A percentile compares a stretch with the other conserved stretches of the same genome.
Evolutionary conservation across 106 monocot genomes (phyloP).

Genomic region (Dendrobium huoshanense): DNA sequence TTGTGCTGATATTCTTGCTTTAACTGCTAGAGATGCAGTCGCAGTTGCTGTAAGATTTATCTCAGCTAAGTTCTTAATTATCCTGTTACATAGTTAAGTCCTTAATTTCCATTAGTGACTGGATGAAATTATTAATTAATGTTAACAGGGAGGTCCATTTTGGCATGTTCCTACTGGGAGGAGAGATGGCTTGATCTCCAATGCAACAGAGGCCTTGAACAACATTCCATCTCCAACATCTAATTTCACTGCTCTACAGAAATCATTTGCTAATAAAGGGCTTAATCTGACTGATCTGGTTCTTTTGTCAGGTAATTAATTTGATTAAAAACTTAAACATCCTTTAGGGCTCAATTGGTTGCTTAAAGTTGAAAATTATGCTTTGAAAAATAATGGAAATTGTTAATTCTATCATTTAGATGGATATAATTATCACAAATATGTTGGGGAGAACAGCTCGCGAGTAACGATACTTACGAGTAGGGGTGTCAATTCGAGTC

Average conservation of each 20-base stretch:
- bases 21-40: conserved; percentile 52
- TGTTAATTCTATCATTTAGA: too few species aligned
- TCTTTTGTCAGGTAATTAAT: conserved; percentile 34
- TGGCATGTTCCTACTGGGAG: conserved; percentile 45
- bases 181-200: conserved; percentile 38
- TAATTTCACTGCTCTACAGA: conserved; percentile 26
- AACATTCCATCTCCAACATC: conserved; percentile 33
- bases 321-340: too few species aligned
- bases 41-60: conserved; percentile 15
- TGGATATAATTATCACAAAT: too few species aligned
- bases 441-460: too few species aligned
- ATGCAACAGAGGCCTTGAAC: conserved; percentile 16
- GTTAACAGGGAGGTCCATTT: conserved; percentile 28
- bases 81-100: neutral
- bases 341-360: too few species aligned
- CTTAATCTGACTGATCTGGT: conserved; percentile 30
- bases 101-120: neutral
- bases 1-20: conserved; percentile 49
- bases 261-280: conserved; percentile 32
- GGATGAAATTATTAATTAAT: neutral
- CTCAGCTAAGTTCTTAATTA: neutral
- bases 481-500: too few species aligned
- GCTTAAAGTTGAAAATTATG: neutral
- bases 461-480: too few species aligned
- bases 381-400: neutral